phyloP scores from a whole-genome alignment of 139 green algal genomes.

The Coelastrella sp. region DNA sequence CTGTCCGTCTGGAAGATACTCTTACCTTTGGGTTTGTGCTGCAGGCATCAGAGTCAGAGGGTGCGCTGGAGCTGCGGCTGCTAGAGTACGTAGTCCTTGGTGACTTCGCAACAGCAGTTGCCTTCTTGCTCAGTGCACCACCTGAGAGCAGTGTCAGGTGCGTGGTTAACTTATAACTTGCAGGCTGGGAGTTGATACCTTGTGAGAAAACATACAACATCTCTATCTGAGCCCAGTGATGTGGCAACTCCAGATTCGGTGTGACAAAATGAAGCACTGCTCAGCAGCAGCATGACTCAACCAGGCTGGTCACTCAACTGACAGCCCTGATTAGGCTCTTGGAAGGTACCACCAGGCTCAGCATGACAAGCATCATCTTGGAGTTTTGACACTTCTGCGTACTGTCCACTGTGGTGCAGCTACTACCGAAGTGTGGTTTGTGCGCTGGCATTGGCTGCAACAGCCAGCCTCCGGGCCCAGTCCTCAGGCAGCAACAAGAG shows the following conservation, averaged over 20 bases:
- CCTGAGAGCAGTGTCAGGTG: conserved; percentile 73
- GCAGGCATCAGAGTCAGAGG: conserved; percentile 11
- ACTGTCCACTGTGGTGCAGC: conserved; percentile 17
- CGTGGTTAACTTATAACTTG: conserved; percentile 45
- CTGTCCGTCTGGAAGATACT: too few relatives aligned
- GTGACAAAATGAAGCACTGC: too few relatives aligned
- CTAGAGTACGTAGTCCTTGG: conserved; percentile 65
- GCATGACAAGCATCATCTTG: too few relatives aligned
- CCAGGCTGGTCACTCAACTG: too few relatives aligned
- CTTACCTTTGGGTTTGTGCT: background rate
- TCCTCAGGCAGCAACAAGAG: background rate
- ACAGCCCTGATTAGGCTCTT: too few relatives aligned
- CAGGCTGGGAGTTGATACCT: too few relatives aligned
- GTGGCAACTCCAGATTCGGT: too few relatives aligned
- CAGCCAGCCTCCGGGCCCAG: conserved; percentile 47
- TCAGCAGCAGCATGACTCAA: too few relatives aligned
- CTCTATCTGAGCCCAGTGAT: too few relatives aligned
- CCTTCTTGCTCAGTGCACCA: conserved; percentile 79
- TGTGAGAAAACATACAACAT: too few relatives aligned
- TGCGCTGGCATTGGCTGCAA: conserved; percentile 79
- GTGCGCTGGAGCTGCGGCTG: conserved; percentile 33
- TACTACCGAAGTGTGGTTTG: conserved; percentile 81
- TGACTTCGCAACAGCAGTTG: conserved; percentile 85
- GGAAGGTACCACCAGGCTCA: too few relatives aligned
- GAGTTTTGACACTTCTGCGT: too few relatives aligned